A percentile compares a stretch with the other conserved stretches of the same genome.
Conservation (phyloP, 805 yeast species). For the Saccharomycopsis sp. region DNA sequence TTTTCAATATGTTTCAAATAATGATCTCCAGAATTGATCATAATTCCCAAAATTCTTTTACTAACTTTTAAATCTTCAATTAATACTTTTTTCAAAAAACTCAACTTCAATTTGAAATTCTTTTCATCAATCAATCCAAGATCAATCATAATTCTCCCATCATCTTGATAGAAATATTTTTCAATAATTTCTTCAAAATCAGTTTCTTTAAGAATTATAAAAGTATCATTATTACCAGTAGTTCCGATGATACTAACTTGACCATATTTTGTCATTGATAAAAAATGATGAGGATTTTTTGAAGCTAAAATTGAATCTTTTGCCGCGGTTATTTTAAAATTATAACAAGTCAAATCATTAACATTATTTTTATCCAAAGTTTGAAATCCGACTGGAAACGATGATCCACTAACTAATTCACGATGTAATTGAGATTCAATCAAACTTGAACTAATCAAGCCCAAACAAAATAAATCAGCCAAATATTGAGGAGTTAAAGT, state of each 20-base stretch:
- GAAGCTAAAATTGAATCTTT: slow-evolving; percentile 37
- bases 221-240: slow-evolving; percentile 40
- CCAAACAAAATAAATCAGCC: slow-evolving; percentile 36
- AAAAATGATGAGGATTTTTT: slow-evolving; percentile 35
- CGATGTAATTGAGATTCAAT: slow-evolving; percentile 41
- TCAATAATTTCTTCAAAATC: neutral
- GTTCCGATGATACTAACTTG: slow-evolving; percentile 40
- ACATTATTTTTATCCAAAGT: too few relatives aligned
- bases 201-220: slow-evolving; percentile 28
- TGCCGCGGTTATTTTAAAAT: slow-evolving; percentile 26
- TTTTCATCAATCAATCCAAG: neutral
- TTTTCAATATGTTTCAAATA: neutral
- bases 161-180: neutral
- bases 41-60: neutral
- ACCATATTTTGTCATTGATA: slow-evolving; percentile 38
- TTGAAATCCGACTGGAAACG: slow-evolving; percentile 39
- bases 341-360: neutral
- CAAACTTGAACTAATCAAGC: slow-evolving; percentile 32
- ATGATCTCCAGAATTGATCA: slow-evolving; percentile 2
- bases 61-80: neutral
- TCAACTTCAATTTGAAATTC: neutral
- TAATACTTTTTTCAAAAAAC: neutral
- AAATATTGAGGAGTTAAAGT: slow-evolving; percentile 42
- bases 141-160: neutral
- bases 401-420: slow-evolving; percentile 39